phyloP scores from a whole-genome alignment of 2,329 filamentous ascomycete species.

The Clonostachys solani region DNA sequence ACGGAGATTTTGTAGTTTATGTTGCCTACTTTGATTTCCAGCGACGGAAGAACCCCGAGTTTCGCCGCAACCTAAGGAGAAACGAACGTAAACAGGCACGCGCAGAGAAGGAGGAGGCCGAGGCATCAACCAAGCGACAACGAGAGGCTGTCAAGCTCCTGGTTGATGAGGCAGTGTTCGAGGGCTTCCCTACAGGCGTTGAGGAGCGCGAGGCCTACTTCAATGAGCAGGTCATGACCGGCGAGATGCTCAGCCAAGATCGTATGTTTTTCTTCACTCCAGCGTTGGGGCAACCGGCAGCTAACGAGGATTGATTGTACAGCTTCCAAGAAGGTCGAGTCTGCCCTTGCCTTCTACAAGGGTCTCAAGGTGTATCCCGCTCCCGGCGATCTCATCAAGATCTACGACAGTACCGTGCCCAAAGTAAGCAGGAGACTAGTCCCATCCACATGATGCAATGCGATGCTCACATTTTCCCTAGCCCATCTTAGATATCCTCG shows the following conservation, averaged over 20 bases:
- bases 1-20: slow-evolving; percentile 44
- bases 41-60: slow-evolving; percentile 59
- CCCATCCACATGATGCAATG: not conserved
- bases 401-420: slow-evolving; percentile 98
- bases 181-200: slow-evolving; percentile 85
- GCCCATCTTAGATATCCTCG: slow-evolving; percentile 91
- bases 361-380: slow-evolving; percentile 97
- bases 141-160: slow-evolving; percentile 69
- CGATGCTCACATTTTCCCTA: slow-evolving; percentile 23
- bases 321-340: slow-evolving; percentile 71
- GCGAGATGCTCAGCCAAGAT: slow-evolving; percentile 78
- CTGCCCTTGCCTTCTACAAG: slow-evolving; percentile 95
- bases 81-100: slow-evolving; percentile 71
- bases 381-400: slow-evolving; percentile 85
- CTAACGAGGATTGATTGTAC: slow-evolving; percentile 5
- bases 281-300: not conserved
- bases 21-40: slow-evolving; percentile 66
- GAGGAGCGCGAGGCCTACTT: slow-evolving; percentile 97
- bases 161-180: slow-evolving; percentile 79
- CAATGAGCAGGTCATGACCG: slow-evolving; percentile 88
- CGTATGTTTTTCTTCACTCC: slow-evolving; percentile 50
- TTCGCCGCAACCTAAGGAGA: slow-evolving; percentile 65
- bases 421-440: slow-evolving; percentile 55
- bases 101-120: slow-evolving; percentile 67
- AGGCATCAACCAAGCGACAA: slow-evolving; percentile 61